phyloP scores from a whole-genome alignment of 1,284 basidiomycete species.

The Boletus mariae region DNA sequence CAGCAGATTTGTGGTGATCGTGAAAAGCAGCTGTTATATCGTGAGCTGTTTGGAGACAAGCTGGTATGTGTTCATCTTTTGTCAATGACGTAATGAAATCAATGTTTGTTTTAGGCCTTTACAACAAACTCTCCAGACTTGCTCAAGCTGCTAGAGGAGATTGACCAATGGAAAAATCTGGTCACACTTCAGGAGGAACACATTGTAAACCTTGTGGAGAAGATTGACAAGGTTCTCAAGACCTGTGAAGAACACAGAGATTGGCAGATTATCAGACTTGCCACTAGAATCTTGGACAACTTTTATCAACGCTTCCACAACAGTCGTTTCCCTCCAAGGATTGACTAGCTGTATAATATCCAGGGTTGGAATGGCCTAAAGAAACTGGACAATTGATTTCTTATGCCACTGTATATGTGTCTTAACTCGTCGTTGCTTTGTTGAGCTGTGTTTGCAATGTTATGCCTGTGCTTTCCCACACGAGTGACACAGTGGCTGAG shows the following conservation, averaged over 20 bases:
- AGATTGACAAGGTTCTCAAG: background rate
- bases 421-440: background rate
- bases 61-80: conserved; percentile 10
- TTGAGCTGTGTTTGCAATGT: background rate
- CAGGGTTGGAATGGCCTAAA: background rate
- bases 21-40: background rate
- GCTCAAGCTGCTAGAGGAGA: conserved; percentile 22
- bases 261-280: conserved; percentile 11
- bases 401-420: background rate
- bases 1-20: background rate
- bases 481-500: background rate
- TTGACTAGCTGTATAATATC: background rate
- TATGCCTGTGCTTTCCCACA: background rate
- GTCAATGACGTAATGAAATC: background rate
- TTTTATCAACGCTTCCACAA: conserved; percentile 25
- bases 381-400: background rate
- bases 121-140: conserved; percentile 3
- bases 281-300: conserved; percentile 16
- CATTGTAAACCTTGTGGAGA: conserved; percentile 5
- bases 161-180: conserved; percentile 20
- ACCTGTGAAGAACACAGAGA: conserved; percentile 3
- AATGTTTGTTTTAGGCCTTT: conserved; percentile 7
- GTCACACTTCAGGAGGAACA: conserved; percentile 20
- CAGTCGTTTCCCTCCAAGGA: background rate
- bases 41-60: conserved; percentile 21